Evolutionary conservation across 352 stramenopile species (phyloP), one percentile per base, ranked within the genome.

Genomic region (Phytophthora chlamydospora): DNA sequence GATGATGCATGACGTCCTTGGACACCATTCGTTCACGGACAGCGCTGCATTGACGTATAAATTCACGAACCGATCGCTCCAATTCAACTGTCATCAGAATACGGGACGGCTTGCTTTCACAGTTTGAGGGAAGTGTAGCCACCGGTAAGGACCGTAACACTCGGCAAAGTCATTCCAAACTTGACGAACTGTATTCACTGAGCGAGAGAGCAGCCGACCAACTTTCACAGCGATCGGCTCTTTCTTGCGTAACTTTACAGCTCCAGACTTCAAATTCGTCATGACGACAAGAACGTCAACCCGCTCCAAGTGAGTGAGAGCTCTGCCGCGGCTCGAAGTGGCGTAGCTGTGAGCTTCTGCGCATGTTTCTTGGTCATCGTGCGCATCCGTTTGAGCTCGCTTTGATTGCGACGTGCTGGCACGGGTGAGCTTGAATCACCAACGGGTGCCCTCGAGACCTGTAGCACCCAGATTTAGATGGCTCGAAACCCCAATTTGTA

Each of bases 221-320:
- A 29, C 39, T 44, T 44, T 44, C 17, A 12, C 16, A 31, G 39
- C 39, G 39, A 31, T 31, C 12, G 39, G n/a, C 39, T 44, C 39
- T 21, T 44, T 44, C n/a, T 44, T n/a, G 39, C 39, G 39, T 13
- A 44, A 44, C n/a, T 44, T 29, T 19, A 44, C 39, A 44, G 39
- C 39, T 29, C 39, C 16, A 8, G n/a, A 44, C 17, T 44, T 44
- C 7, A n/a, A 44, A 31, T 44, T 44, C 14, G 39, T 19, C 29
- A 19, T 44, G 29, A 10, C 16, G 14, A 44, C 39, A 31, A 44
- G n/a, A 47, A 17, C 40, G 33, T 57, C 21, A 41, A 39, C n/a
- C n/a, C n/a, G n/a, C n/a, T n/a, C n/a, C n/a, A n/a, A n/a, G n/a
- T n/a, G n/a, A n/a, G n/a, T n/a, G n/a, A n/a, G n/a, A n/a, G n/a